Evolutionary conservation across 768 basidiomycete genomes (phyloP), one percentile per base, ranked within the genome.

Genomic region (Kwoniella newhampshirensis): DNA sequence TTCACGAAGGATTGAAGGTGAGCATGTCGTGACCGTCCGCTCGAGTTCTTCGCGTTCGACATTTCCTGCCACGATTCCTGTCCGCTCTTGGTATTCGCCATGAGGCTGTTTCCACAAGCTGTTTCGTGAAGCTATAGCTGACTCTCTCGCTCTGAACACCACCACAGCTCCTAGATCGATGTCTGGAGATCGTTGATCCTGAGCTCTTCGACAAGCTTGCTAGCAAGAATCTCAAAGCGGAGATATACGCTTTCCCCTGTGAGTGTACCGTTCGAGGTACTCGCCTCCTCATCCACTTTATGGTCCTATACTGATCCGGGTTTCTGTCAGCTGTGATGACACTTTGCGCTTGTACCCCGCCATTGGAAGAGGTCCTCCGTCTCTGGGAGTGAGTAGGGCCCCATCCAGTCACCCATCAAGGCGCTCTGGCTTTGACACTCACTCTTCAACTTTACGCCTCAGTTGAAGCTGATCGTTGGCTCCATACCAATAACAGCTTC

Each of bases 241-340:
- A 98, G 75, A 84, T 99, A 23, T 98, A 98, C 74, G 96, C 94
- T 2, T 99, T 99, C 73, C 91, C 96, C 42, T 96, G 92, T 91
- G 70, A 57, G 88, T 82, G 17, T 17, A 9, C 23, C 13, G 30
- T 12, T 36, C 17, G 27, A 17, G 2, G 11, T 30, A 4, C 32
- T 27, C 30, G 43, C 40, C 15, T 17, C 6, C 28, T 48, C 5
- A 17, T 30, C 39, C 51, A 32, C 9, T 23, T 44, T 41, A 17
- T 37, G 40, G 8, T 6, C 40, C 40, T 6, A 21, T 21, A 41
- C 40, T 41, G 25, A 20, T 32, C 2, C 25, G 25, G 21, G 36
- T 46, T 21, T 41, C 27, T 39, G 32, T 2, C 64, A 94, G 92
- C 96, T 59, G 85, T 97, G 35, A 81, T 99, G 59, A 99, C 96